phyloP scores from a whole-genome alignment of 352 stramenopile species.

The Pythium oligandrum region DNA sequence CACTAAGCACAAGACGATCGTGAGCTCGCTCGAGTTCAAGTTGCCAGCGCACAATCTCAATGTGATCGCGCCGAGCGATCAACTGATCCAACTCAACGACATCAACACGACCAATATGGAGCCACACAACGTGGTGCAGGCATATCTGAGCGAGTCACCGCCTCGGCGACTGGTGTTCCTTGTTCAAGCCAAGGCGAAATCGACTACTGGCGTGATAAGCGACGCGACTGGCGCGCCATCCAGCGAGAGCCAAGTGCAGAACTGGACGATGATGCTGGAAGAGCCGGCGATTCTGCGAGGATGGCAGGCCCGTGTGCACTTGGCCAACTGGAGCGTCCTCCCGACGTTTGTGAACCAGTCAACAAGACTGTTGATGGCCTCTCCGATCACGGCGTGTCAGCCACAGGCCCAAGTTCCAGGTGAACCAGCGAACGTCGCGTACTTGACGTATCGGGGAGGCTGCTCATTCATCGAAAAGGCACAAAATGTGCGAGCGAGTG shows the following conservation, averaged over 20 bases:
- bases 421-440: conserved; percentile 9
- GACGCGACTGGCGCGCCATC: neutral
- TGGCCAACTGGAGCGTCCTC: conserved; percentile 55
- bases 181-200: conserved; percentile 9
- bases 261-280: conserved; percentile 54
- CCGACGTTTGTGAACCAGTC: conserved; percentile 16
- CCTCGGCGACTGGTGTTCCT: conserved; percentile 55
- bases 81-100: conserved; percentile 65
- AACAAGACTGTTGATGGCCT: conserved; percentile 25
- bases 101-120: conserved; percentile 53
- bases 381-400: conserved; percentile 39
- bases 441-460: conserved; percentile 44
- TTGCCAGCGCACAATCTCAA: conserved; percentile 38
- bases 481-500: conserved; percentile 22
- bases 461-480: conserved; percentile 76
- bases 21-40: conserved; percentile 52
- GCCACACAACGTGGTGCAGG: conserved; percentile 43
- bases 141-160: conserved; percentile 34
- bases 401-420: conserved; percentile 8
- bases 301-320: conserved; percentile 49
- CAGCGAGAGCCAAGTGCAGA: conserved; percentile 17
- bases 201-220: neutral
- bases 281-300: conserved; percentile 32
- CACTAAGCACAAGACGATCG: conserved; percentile 36
- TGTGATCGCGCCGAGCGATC: conserved; percentile 48